Evolutionary conservation across 2,329 filamentous ascomycete species (phyloP).

Genomic region (Tolypocladium paradoxum): DNA sequence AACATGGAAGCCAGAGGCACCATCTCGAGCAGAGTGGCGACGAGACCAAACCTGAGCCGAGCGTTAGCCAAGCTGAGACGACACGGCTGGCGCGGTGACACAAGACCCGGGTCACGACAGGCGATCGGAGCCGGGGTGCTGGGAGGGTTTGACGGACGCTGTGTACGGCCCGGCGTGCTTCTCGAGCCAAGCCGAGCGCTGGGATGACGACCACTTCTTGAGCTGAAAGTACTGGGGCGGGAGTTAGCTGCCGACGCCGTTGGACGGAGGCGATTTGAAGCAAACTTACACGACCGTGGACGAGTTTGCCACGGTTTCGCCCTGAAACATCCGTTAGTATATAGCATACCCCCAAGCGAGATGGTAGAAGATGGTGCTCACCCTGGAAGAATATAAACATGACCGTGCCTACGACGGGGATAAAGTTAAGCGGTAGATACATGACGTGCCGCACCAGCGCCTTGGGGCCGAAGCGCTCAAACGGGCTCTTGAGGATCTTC

Average conservation of each 20-base stretch:
- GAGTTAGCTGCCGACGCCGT: slow-evolving; percentile 3
- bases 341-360: too few relatives aligned
- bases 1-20: slow-evolving; percentile 72
- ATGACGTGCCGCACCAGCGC: slow-evolving; percentile 69
- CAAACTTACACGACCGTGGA: slow-evolving; percentile 42
- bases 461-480: slow-evolving; percentile 44
- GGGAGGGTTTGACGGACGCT: slow-evolving; percentile 43
- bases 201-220: slow-evolving; percentile 63
- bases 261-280: background rate
- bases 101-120: background rate
- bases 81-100: too few relatives aligned
- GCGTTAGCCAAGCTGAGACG: slow-evolving; percentile 5
- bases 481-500: slow-evolving; percentile 46
- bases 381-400: slow-evolving; percentile 73
- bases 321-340: slow-evolving; percentile 18
- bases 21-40: slow-evolving; percentile 74
- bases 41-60: slow-evolving; percentile 54
- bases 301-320: slow-evolving; percentile 33
- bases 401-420: slow-evolving; percentile 76
- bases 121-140: background rate
- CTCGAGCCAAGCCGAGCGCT: slow-evolving; percentile 59
- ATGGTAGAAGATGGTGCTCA: background rate
- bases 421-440: slow-evolving; percentile 86
- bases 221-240: slow-evolving; percentile 72
- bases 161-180: slow-evolving; percentile 68